phyloP scores from a whole-genome alignment of 495 filamentous ascomycete genomes.

The Penicillium robsamsonii region DNA sequence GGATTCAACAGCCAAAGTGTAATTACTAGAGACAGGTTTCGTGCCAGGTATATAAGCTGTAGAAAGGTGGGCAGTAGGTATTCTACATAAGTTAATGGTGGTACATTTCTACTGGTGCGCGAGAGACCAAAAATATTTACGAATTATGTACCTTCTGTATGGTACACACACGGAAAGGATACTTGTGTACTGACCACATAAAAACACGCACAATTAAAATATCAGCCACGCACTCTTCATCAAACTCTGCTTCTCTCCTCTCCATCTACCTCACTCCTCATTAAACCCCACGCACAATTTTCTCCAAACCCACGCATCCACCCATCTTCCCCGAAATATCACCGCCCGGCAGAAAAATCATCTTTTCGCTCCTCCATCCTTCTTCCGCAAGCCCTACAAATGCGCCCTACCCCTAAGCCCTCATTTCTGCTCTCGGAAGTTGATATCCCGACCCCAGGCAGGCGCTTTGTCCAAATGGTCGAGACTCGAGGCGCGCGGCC shows the following conservation, averaged over 20 bases:
- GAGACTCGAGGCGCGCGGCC: constrained; percentile 29
- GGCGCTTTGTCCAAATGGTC: constrained; percentile 34
- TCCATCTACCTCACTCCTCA: neutral
- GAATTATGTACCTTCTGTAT: neutral
- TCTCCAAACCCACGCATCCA: neutral
- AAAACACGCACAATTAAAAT: neutral
- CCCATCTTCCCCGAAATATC: neutral
- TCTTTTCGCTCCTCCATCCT: constrained; percentile 19
- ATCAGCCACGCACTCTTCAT: neutral
- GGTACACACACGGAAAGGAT: neutral
- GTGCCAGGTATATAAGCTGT: neutral
- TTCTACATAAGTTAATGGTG: no score
- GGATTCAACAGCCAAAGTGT: no score
- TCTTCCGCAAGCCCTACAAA: constrained; percentile 29
- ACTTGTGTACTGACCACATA: neutral
- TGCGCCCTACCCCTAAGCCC: constrained; percentile 55
- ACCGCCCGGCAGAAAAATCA: constrained; percentile 25
- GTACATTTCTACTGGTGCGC: neutral
- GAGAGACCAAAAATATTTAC: neutral
- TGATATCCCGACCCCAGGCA: constrained; percentile 27
- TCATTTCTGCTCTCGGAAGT: constrained; percentile 53
- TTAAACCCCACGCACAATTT: neutral
- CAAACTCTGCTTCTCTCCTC: neutral
- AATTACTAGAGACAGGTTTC: neutral
- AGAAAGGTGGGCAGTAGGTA: neutral